Evolutionary conservation across 169 alveolate genomes (phyloP).

Genomic region (Plasmodium gaboni): DNA sequence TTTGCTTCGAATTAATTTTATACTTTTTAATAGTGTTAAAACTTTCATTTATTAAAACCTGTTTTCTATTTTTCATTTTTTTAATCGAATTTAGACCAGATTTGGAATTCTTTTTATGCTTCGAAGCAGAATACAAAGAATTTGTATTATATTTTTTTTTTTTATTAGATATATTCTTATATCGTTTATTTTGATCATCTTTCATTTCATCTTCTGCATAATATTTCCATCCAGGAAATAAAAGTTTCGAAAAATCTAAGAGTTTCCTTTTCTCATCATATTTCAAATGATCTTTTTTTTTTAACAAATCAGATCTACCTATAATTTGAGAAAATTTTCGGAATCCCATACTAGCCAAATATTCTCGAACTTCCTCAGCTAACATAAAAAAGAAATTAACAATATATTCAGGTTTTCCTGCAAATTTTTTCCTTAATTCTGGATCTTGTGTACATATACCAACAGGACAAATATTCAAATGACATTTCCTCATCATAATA

Average conservation of each 20-base stretch:
- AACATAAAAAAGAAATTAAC: slow-evolving; percentile 84
- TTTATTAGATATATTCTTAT: background rate
- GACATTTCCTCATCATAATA: slow-evolving; percentile 90
- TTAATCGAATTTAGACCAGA: background rate
- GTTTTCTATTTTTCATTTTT: slow-evolving; percentile 20
- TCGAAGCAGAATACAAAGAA: slow-evolving; percentile 9
- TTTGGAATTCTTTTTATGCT: slow-evolving; percentile 1
- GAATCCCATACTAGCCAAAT: slow-evolving; percentile 84
- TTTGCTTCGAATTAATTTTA: background rate
- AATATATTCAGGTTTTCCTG: slow-evolving; percentile 87
- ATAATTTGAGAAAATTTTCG: slow-evolving; percentile 73
- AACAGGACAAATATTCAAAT: slow-evolving; percentile 88
- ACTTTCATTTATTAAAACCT: slow-evolving; percentile 50
- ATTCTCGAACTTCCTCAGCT: slow-evolving; percentile 83
- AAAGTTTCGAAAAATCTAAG: slow-evolving; percentile 63
- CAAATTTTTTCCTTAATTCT: slow-evolving; percentile 84
- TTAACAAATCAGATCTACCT: slow-evolving; percentile 76
- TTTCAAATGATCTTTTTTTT: slow-evolving; percentile 70
- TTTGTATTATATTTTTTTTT: slow-evolving; percentile 12
- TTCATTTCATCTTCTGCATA: slow-evolving; percentile 72
- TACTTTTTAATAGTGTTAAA: slow-evolving; percentile 29
- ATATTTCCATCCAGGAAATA: slow-evolving; percentile 78
- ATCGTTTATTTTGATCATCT: slow-evolving; percentile 8
- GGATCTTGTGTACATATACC: slow-evolving; percentile 90
- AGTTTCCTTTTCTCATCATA: slow-evolving; percentile 72